Evolutionary conservation across 345 rosid genomes (phyloP).

Genomic region (Durio zibethinus): DNA sequence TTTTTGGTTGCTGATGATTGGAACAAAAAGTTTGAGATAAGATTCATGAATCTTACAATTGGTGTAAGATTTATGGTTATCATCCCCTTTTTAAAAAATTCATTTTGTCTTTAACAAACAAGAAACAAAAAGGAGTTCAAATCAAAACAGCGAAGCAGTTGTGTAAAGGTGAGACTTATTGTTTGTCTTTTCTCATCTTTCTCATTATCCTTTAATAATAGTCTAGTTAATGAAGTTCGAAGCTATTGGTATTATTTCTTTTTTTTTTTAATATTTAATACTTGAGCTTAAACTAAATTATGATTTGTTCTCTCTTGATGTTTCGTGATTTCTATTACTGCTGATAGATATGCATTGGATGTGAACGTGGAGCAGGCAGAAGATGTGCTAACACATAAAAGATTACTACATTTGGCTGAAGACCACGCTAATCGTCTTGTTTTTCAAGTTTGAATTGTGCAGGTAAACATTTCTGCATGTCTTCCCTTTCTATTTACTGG

Average conservation of each 20-base stretch:
- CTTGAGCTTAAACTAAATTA: constrained; percentile 1
- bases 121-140: neutral
- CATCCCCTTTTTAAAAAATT: neutral
- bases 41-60: constrained; percentile 9
- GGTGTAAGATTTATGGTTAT: neutral
- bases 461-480: constrained; percentile 36
- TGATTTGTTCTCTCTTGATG: neutral
- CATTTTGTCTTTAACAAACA: neutral
- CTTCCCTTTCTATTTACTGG: neutral
- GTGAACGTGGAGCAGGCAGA: constrained; percentile 98
- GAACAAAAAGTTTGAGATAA: constrained; percentile 7
- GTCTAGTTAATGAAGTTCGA: neutral
- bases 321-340: constrained; percentile 8
- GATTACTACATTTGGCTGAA: constrained; percentile 71
- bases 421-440: constrained; percentile 73
- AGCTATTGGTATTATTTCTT: neutral
- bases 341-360: constrained; percentile 73
- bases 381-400: constrained; percentile 81
- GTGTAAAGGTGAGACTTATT: neutral
- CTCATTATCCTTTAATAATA: neutral
- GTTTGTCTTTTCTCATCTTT: neutral
- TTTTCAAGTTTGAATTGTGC: constrained; percentile 84
- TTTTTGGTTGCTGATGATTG: constrained; percentile 19
- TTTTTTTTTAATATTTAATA: neutral
- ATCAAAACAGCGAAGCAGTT: constrained; percentile 9